Evolutionary conservation across 2,329 filamentous ascomycete species (phyloP).

Genomic region (Sporothrix phasma): DNA sequence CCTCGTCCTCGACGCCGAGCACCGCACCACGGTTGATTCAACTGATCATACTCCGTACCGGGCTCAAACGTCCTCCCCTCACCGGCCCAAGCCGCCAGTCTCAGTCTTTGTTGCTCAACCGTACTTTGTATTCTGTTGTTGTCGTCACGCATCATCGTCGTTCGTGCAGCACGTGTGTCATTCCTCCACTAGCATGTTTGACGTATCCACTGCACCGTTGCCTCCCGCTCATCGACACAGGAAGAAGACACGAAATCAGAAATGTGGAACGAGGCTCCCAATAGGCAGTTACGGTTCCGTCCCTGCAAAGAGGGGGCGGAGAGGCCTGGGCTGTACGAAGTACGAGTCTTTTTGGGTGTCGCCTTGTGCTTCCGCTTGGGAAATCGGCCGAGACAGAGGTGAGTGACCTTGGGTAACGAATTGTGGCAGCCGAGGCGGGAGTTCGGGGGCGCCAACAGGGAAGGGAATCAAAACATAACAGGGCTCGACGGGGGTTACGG

Average conservation of each 20-base stretch:
- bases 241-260: not conserved
- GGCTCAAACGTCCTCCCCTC: not conserved
- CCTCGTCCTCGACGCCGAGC: slow-evolving; percentile 6
- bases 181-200: not conserved
- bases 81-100: slow-evolving; percentile 16
- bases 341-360: not conserved
- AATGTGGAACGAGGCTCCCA: not conserved
- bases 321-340: not conserved
- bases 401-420: not conserved
- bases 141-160: not conserved
- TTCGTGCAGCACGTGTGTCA: not conserved
- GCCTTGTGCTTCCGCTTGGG: not conserved
- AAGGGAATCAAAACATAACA: not conserved
- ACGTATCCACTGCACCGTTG: not conserved
- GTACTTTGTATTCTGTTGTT: not conserved
- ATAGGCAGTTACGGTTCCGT: not conserved
- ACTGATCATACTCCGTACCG: not conserved
- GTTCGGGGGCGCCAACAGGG: not conserved
- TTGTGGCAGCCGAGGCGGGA: not conserved
- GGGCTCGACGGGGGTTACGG: not conserved
- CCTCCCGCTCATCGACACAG: not conserved
- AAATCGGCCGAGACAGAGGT: slow-evolving; percentile 15
- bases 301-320: not conserved
- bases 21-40: not conserved
- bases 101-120: not conserved